Percentiles rank a stretch among this genome's conserved stretches.
Evolutionary conservation across 139 green algal species (phyloP).

Genomic region (Ulvella scutata): DNA sequence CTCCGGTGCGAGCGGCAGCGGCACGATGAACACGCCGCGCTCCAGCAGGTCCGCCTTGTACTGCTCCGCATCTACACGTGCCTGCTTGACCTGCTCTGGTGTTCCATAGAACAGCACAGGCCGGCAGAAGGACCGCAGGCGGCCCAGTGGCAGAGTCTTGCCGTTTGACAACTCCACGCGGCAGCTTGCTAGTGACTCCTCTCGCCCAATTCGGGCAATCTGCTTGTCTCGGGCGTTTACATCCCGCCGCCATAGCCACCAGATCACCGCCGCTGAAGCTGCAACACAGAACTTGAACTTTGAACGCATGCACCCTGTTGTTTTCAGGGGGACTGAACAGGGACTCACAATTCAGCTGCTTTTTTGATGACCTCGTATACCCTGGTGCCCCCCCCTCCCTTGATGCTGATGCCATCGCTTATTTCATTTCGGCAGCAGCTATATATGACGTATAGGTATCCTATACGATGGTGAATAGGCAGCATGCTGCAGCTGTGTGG

Average conservation of each 20-base stretch:
- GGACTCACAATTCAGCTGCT: too few species aligned
- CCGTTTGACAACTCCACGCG: constrained; percentile 48
- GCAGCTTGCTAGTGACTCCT: constrained; percentile 44
- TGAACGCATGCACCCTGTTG: too few species aligned
- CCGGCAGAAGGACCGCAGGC: constrained; percentile 35
- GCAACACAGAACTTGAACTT: too few species aligned
- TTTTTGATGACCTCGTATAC: too few species aligned
- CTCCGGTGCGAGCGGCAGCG: constrained; percentile 22
- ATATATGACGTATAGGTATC: too few species aligned
- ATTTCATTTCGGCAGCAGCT: too few species aligned
- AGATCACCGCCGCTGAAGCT: not conserved
- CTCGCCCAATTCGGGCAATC: constrained; percentile 41
- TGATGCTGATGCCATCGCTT: too few species aligned
- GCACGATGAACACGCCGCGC: constrained; percentile 56
- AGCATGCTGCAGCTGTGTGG: too few species aligned
- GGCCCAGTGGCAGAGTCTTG: constrained; percentile 28
- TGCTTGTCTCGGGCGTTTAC: constrained; percentile 52
- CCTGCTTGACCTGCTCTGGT: constrained; percentile 27
- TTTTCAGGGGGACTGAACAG: too few species aligned
- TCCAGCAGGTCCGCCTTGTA: constrained; percentile 36
- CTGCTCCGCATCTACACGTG: constrained; percentile 36
- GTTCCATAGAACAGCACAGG: constrained; percentile 49
- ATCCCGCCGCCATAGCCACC: constrained; percentile 10
- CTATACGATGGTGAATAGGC: too few species aligned
- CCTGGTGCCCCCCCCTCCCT: too few species aligned